phyloP scores from a whole-genome alignment of 257 asterid species.

The Handroanthus guayacan region DNA sequence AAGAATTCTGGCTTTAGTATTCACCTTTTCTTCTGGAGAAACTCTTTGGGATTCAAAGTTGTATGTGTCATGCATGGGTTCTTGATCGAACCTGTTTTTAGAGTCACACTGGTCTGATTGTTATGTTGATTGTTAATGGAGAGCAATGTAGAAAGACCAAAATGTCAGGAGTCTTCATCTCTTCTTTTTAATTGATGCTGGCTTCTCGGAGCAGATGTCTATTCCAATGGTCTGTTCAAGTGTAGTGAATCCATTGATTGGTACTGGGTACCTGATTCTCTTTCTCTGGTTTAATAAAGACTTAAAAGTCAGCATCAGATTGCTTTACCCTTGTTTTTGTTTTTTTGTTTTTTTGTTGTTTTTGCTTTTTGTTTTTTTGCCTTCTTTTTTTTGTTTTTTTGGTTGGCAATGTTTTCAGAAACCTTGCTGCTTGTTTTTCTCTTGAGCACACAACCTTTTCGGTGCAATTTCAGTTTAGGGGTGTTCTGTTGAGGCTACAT shows the following conservation, averaged over 20 bases:
- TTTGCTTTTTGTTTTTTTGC: too few relatives aligned
- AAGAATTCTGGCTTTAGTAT: background rate
- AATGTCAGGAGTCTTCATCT: background rate
- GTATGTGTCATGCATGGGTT: background rate
- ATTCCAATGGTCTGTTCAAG: background rate
- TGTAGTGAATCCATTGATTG: background rate
- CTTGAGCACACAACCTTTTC: background rate
- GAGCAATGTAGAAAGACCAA: background rate
- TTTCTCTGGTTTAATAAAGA: background rate
- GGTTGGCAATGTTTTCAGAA: background rate
- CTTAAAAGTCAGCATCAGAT: background rate
- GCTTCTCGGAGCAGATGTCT: background rate
- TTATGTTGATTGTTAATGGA: background rate
- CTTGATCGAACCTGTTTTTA: background rate
- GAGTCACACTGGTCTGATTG: background rate
- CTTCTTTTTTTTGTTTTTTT: too few relatives aligned
- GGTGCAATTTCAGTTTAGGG: background rate
- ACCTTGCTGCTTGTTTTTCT: background rate
- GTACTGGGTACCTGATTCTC: background rate
- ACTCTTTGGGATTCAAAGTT: background rate
- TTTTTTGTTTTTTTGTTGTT: background rate
- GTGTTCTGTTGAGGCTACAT: background rate
- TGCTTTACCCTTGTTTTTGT: background rate
- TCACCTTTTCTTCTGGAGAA: background rate
- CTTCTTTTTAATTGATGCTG: background rate